Evolutionary conservation across 768 basidiomycete species (phyloP).

Genomic region (Phanerochaete sordida): DNA sequence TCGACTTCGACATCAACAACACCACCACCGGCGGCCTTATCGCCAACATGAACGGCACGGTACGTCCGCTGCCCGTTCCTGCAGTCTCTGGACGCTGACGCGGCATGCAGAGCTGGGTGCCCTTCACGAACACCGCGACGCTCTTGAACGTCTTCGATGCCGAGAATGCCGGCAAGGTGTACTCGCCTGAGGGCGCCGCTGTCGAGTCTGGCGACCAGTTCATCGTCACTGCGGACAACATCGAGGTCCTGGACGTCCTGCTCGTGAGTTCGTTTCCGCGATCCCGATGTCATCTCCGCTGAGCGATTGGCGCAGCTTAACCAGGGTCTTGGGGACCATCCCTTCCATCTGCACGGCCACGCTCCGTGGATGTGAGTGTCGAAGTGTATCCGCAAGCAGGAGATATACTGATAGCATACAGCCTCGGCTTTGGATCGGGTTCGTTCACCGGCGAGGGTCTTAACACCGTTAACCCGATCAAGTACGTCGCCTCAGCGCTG

Average conservation of each 20-base stretch:
- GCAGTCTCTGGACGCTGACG: conserved; percentile 23
- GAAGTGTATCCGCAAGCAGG: no score
- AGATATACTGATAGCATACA: no score
- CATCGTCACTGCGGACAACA: conserved; percentile 19
- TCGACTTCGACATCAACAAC: conserved; percentile 23
- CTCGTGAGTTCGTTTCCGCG: conserved; percentile 6
- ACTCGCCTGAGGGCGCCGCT: conserved; percentile 8
- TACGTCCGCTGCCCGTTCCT: neutral
- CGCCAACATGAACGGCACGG: conserved; percentile 28
- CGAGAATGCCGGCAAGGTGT: no score
- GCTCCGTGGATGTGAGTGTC: conserved; percentile 10
- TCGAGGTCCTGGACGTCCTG: conserved; percentile 21
- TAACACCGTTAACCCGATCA: conserved; percentile 32
- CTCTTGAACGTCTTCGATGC: no score
- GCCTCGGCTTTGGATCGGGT: no score
- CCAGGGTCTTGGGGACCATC: conserved; percentile 28
- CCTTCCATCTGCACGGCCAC: conserved; percentile 39
- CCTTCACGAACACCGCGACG: no score
- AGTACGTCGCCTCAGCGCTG: conserved; percentile 11
- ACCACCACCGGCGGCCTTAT: conserved; percentile 19
- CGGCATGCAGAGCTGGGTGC: no score
- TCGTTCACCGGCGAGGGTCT: conserved; percentile 22
- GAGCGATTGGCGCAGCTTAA: no score
- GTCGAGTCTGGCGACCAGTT: conserved; percentile 18
- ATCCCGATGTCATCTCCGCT: no score